Conservation (phyloP, 163 green algal species). For the Chlamydomonas reinhardtii region DNA sequence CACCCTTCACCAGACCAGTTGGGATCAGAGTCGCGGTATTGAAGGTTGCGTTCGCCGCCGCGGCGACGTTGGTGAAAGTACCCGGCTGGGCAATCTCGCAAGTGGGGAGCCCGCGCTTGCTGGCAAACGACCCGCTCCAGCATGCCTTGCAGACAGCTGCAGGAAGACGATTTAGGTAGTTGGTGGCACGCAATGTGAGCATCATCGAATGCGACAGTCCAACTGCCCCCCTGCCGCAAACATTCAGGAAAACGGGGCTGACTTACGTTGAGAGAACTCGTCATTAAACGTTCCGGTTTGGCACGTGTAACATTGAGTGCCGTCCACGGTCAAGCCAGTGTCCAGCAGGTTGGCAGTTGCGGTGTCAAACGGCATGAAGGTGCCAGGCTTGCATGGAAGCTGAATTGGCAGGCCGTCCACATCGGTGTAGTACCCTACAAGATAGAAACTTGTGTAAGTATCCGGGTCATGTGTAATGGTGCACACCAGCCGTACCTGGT, state of each 20-base stretch:
- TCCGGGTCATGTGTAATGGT: too few relatives aligned
- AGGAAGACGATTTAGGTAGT: too few relatives aligned
- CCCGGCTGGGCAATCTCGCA: conserved; percentile 31
- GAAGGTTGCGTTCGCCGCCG: background rate
- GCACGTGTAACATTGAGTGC: conserved; percentile 25
- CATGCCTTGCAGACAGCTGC: conserved; percentile 38
- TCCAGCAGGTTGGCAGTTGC: too few relatives aligned
- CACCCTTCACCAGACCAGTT: too few relatives aligned
- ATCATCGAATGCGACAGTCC: too few relatives aligned
- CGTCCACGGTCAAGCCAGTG: background rate
- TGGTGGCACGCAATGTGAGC: too few relatives aligned
- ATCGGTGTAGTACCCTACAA: conserved; percentile 22
- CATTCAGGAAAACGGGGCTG: too few relatives aligned
- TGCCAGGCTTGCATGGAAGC: conserved; percentile 37
- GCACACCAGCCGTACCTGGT: background rate
- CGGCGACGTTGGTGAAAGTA: conserved; percentile 17
- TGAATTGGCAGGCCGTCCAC: background rate
- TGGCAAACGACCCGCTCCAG: conserved; percentile 17
- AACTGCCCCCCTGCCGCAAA: too few relatives aligned
- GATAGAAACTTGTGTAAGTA: too few relatives aligned
- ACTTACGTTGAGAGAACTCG: conserved; percentile 40
- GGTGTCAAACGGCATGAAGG: background rate
- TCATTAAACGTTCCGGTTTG: conserved; percentile 5
- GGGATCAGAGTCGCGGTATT: too few relatives aligned
- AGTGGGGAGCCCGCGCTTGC: conserved; percentile 4